Conservation (phyloP, 768 basidiomycete genomes). For the Amanita pseudoporphyria region DNA sequence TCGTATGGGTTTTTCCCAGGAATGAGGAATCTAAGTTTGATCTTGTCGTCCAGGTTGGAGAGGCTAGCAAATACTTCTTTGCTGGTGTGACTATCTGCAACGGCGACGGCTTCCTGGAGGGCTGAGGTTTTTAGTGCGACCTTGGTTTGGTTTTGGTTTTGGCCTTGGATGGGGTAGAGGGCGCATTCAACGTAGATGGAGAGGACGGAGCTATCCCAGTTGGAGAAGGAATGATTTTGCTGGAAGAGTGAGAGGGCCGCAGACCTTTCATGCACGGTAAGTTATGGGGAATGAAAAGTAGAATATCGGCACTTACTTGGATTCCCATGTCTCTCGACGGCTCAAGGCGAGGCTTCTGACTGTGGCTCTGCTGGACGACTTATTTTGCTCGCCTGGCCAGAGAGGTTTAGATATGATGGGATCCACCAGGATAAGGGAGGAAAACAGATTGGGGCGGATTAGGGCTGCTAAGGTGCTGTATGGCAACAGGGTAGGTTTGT, state of each 20-base stretch:
- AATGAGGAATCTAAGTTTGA: slow-evolving; percentile 44
- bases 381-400: slow-evolving; percentile 1
- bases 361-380: too few species aligned
- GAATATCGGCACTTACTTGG: slow-evolving; percentile 27
- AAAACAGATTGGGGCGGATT: slow-evolving; percentile 47
- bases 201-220: slow-evolving; percentile 61
- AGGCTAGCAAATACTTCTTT: slow-evolving; percentile 33
- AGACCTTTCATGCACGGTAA: slow-evolving; percentile 24
- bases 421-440: too few species aligned
- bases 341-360: slow-evolving; percentile 38
- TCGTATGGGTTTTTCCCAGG: slow-evolving; percentile 22
- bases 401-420: slow-evolving; percentile 48
- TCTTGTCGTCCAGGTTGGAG: slow-evolving; percentile 34
- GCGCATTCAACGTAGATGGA: slow-evolving; percentile 52
- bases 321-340: too few species aligned
- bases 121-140: slow-evolving; percentile 58
- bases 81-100: slow-evolving; percentile 35
- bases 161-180: slow-evolving; percentile 19
- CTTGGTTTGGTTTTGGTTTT: slow-evolving; percentile 19
- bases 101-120: slow-evolving; percentile 55
- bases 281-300: not conserved
- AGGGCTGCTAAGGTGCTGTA: slow-evolving; percentile 61
- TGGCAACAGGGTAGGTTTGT: too few species aligned
- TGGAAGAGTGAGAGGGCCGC: slow-evolving; percentile 45
- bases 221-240: slow-evolving; percentile 53